Evolutionary conservation across 2,329 filamentous ascomycete species (phyloP).

Genomic region (Ophiostoma fasciatum): DNA sequence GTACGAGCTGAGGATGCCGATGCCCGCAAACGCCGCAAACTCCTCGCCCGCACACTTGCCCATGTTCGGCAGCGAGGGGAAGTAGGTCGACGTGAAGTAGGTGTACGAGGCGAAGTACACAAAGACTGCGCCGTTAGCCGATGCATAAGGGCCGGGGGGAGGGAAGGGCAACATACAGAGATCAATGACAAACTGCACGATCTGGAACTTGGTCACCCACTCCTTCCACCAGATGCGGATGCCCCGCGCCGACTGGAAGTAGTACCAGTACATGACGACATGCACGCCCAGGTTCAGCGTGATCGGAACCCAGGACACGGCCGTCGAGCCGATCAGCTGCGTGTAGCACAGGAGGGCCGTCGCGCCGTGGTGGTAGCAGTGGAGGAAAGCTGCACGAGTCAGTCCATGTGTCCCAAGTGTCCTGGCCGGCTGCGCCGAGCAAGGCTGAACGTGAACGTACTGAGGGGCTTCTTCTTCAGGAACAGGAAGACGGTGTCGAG

Average conservation of each 20-base stretch:
- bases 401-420: not conserved
- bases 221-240: conserved; percentile 99
- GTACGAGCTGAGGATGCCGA: conserved; percentile 86
- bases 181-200: conserved; percentile 93
- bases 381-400: conserved; percentile 60
- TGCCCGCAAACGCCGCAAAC: conserved; percentile 86
- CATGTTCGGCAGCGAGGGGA: conserved; percentile 64
- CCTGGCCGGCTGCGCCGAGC: not conserved
- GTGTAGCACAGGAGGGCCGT: conserved; percentile 97
- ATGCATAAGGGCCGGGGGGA: not conserved
- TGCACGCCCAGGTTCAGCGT: conserved; percentile 85
- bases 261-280: conserved; percentile 99
- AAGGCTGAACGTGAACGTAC: conserved; percentile 26
- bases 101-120: conserved; percentile 95
- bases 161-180: conserved; percentile 49
- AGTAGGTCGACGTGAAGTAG: conserved; percentile 91
- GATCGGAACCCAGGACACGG: conserved; percentile 92
- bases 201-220: conserved; percentile 96
- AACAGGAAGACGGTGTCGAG: conserved; percentile 94
- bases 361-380: conserved; percentile 97
- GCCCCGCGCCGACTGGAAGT: conserved; percentile 96
- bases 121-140: not conserved
- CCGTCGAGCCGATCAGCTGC: conserved; percentile 81
- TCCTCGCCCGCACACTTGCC: conserved; percentile 91
- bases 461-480: conserved; percentile 98